These are phyloP conservation scores for Rugosomyces carneus DNA, from an alignment of 1,284 basidiomycete genomes.

Conservation along the genomic window DNA sequence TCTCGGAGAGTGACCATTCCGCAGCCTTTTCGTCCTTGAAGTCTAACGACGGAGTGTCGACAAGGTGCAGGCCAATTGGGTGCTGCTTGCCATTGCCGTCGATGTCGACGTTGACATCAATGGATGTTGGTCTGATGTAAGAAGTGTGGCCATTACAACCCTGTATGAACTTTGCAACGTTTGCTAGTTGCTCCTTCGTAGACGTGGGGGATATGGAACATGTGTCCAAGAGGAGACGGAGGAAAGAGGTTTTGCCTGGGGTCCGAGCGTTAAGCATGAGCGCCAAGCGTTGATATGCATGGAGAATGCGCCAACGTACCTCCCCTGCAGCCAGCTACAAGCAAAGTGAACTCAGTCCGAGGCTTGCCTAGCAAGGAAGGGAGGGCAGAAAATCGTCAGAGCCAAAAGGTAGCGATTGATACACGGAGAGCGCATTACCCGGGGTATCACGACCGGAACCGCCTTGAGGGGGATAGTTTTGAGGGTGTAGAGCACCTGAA, in stretches of 20 bases:
- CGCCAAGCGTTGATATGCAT: slow-evolving; percentile 15
- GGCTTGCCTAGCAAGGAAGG: slow-evolving; percentile 21
- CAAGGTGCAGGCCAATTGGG: slow-evolving; percentile 57
- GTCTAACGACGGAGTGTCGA: slow-evolving; percentile 76
- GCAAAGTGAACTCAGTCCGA: slow-evolving; percentile 54
- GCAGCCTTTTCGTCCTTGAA: slow-evolving; percentile 52
- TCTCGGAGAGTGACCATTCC: slow-evolving; percentile 56
- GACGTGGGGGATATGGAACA: slow-evolving; percentile 51
- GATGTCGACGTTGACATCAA: slow-evolving; percentile 58
- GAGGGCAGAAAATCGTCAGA: slow-evolving; percentile 18
- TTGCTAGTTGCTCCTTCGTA: slow-evolving; percentile 63
- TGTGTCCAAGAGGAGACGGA: slow-evolving; percentile 73
- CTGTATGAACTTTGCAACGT: slow-evolving; percentile 73
- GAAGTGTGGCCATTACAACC: slow-evolving; percentile 61
- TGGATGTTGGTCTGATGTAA: slow-evolving; percentile 56
- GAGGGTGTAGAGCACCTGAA: slow-evolving; percentile 18
- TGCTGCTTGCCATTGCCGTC: slow-evolving; percentile 37
- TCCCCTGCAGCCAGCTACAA: slow-evolving; percentile 64
- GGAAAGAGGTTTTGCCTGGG: slow-evolving; percentile 79
- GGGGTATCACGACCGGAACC: slow-evolving; percentile 26
- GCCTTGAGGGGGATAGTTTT: slow-evolving; percentile 19
- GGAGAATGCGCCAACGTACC: slow-evolving; percentile 30
- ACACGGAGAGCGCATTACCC: slow-evolving; percentile 26
- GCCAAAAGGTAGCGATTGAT: slow-evolving; percentile 15
- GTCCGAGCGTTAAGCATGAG: slow-evolving; percentile 31